These are phyloP conservation scores for Suillus clintonianus DNA, from an alignment of 768 basidiomycete species.

Conservation along the genomic window DNA sequence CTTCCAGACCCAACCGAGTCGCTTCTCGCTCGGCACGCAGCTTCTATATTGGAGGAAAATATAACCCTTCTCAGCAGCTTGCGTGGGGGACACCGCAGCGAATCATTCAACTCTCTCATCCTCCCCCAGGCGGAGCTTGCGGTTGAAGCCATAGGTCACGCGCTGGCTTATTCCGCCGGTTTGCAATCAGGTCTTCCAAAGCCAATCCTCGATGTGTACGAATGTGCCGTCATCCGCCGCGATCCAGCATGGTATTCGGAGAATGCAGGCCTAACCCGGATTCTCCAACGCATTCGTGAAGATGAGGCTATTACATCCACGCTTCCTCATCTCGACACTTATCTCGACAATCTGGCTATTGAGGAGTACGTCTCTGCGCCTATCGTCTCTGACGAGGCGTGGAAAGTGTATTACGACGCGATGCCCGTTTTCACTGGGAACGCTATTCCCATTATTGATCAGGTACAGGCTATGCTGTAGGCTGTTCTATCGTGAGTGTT, in stretches of 20 bases:
- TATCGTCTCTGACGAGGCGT: slow-evolving; percentile 50
- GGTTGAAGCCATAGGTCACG: slow-evolving; percentile 65
- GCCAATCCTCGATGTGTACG: slow-evolving; percentile 57
- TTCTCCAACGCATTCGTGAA: slow-evolving; percentile 48
- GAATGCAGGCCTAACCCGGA: slow-evolving; percentile 47
- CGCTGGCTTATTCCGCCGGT: slow-evolving; percentile 59
- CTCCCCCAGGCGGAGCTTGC: slow-evolving; percentile 56
- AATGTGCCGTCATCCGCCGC: slow-evolving; percentile 50
- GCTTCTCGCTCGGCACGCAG: slow-evolving; percentile 53
- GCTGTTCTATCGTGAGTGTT: slow-evolving; percentile 14
- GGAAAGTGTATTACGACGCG: slow-evolving; percentile 46
- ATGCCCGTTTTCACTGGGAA: slow-evolving; percentile 47
- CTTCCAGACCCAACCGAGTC: slow-evolving; percentile 44
- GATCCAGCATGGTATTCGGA: slow-evolving; percentile 66
- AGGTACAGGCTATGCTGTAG: slow-evolving; percentile 47
- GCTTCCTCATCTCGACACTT: slow-evolving; percentile 42
- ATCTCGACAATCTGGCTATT: slow-evolving; percentile 46
- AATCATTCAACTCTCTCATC: slow-evolving; percentile 51
- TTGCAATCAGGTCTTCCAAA: slow-evolving; percentile 43
- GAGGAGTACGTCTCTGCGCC: slow-evolving; percentile 54
- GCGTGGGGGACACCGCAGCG: slow-evolving; percentile 35
- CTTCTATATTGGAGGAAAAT: slow-evolving; percentile 49
- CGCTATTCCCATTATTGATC: slow-evolving; percentile 38
- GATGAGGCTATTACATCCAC: slow-evolving; percentile 47
- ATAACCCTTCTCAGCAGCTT: slow-evolving; percentile 37